Evolutionary conservation across 1,284 basidiomycete species (phyloP), one percentile per base, ranked within the genome.

Genomic region (Testicularia cyperi): DNA sequence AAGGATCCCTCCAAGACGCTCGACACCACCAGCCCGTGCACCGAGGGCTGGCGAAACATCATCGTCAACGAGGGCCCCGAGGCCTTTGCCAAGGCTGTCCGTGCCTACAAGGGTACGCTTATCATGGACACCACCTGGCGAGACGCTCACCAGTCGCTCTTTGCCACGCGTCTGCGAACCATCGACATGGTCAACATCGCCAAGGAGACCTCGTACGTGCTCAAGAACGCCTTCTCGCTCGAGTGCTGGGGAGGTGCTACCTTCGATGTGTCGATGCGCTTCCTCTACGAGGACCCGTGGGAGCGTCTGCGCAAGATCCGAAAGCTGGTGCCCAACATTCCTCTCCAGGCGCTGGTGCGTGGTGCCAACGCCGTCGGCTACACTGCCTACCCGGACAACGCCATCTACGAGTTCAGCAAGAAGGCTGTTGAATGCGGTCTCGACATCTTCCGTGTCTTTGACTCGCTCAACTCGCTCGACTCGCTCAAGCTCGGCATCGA

Each of bases 211-310:
- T 63, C 56, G 39, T 62, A 90, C 78, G 94, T 92, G 7, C 82
- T 99, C 42, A 85, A 90, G 38, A 98, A 97, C 75, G 90, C 95
- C 16, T 99, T 92, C 82, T 88, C 88, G 75, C 80, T 99, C 64
- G 95, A 99, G 78, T 97, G 94, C 83, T 99, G 95, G 95, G 95
- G 95, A 75, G 95, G 95, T 65, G 95, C 95, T 35, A 98, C 95
- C 5, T 99, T 99, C 76, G 95, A 98, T 78, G 95, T 99, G 37
- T 88, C 95, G 24, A 97, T 98, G 94, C 87, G 94, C 46, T 98
- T 99, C 88, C 81, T 99, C 77, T 97, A 98, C 78, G 95, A 99
- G 79, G 95, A 99, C 80, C 95, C 95, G 71, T 99, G 95, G 95
- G 94, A 97, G 78, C 85, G 95, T 70, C 81, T 98, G 80, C 86